Evolutionary conservation across 352 stramenopile genomes (phyloP).

Genomic region (Pythium phragmitis): DNA sequence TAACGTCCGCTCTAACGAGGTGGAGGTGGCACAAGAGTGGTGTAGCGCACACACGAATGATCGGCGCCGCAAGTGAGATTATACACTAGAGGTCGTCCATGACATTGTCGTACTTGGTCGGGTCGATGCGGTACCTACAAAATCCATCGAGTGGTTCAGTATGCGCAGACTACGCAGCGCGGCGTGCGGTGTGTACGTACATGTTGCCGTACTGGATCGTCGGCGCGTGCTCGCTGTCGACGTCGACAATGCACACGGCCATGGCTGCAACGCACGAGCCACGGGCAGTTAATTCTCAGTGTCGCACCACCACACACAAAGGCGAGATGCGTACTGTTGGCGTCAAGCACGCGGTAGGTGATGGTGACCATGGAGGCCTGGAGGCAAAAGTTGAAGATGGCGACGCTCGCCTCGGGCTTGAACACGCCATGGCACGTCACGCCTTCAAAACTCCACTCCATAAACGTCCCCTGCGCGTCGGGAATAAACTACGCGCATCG

Average conservation of each 20-base stretch:
- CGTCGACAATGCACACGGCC: slow-evolving; percentile 81
- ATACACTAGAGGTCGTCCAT: slow-evolving; percentile 22
- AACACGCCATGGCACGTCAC: slow-evolving; percentile 83
- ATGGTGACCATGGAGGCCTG: slow-evolving; percentile 86
- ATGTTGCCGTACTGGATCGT: slow-evolving; percentile 86
- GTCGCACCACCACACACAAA: neutral
- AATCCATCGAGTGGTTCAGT: neutral
- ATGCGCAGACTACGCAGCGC: neutral
- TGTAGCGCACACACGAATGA: slow-evolving; percentile 21
- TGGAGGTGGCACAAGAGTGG: slow-evolving; percentile 7
- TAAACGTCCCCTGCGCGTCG: slow-evolving; percentile 74
- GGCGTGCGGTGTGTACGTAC: slow-evolving; percentile 31
- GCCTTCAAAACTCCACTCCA: slow-evolving; percentile 86
- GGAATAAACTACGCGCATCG: slow-evolving; percentile 61
- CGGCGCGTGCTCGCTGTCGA: slow-evolving; percentile 79
- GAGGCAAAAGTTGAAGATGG: slow-evolving; percentile 83
- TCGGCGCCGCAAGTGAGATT: slow-evolving; percentile 6
- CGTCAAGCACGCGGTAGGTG: slow-evolving; percentile 76
- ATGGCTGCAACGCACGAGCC: slow-evolving; percentile 44
- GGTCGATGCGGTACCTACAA: slow-evolving; percentile 72
- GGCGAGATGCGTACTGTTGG: slow-evolving; percentile 52
- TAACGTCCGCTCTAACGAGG: slow-evolving; percentile 1
- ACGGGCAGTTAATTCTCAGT: neutral
- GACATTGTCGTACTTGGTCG: slow-evolving; percentile 58
- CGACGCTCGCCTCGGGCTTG: slow-evolving; percentile 75